phyloP scores from a whole-genome alignment of 73 alveolate species.

The Stentor roeselii region DNA sequence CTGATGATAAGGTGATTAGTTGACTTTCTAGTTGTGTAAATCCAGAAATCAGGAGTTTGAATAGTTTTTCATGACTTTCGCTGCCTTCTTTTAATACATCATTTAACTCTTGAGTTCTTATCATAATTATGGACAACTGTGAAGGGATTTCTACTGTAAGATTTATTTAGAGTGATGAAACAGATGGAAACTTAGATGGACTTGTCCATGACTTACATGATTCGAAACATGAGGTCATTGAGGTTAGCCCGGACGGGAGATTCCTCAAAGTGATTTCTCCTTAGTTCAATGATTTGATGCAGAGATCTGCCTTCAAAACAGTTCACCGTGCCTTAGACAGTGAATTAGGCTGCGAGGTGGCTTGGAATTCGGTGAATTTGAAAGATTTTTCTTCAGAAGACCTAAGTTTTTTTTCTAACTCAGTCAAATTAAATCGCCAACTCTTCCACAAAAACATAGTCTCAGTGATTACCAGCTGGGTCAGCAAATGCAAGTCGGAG shows the following conservation, averaged over 20 bases:
- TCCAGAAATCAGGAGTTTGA: no score
- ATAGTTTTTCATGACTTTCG: no score
- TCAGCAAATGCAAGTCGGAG: slow-evolving; percentile 79
- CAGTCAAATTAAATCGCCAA: slow-evolving; percentile 85
- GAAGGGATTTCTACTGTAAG: no score
- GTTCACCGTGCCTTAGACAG: slow-evolving; percentile 93
- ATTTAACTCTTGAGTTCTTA: no score
- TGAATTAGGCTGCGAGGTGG: slow-evolving; percentile 96
- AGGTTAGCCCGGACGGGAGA: slow-evolving; percentile 88
- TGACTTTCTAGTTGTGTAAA: no score
- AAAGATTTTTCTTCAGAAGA: slow-evolving; percentile 79
- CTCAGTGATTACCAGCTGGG: slow-evolving; percentile 89
- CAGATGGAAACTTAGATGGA: no score
- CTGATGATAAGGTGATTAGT: no score
- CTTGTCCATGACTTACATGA: no score
- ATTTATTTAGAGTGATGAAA: no score
- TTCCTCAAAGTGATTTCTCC: slow-evolving; percentile 54
- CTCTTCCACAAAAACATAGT: slow-evolving; percentile 92
- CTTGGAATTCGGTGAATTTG: slow-evolving; percentile 94
- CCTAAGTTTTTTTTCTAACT: slow-evolving; percentile 38
- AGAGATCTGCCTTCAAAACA: slow-evolving; percentile 93
- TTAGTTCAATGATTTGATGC: slow-evolving; percentile 85
- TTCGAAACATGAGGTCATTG: slow-evolving; percentile 56
- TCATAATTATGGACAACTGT: no score
- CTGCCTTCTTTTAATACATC: no score